These are phyloP conservation scores for Aureobasidium subglaciale DNA, from an alignment of 2,329 filamentous ascomycete genomes.

Conservation along the genomic window DNA sequence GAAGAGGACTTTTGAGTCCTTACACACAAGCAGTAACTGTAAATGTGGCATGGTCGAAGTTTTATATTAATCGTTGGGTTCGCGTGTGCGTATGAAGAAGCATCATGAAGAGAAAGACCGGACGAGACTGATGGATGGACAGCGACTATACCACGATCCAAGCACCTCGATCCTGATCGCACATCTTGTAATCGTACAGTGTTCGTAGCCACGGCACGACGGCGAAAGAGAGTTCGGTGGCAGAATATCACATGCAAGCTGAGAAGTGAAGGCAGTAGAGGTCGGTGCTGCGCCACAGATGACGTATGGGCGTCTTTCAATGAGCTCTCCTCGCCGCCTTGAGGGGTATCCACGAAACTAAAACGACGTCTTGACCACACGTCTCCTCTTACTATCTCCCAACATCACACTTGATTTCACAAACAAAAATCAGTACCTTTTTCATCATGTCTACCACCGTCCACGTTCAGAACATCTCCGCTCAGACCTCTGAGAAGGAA, in stretches of 20 bases:
- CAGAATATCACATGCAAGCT: background rate
- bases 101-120: too few species aligned
- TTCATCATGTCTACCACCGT: slow-evolving; percentile 57
- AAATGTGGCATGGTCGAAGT: too few species aligned
- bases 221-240: background rate
- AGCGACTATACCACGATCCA: too few species aligned
- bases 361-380: background rate
- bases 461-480: slow-evolving; percentile 81
- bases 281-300: background rate
- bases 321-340: background rate
- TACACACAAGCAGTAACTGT: too few species aligned
- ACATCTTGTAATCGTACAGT: too few species aligned
- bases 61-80: too few species aligned
- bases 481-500: slow-evolving; percentile 78
- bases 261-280: background rate
- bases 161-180: background rate
- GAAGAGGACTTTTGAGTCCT: too few species aligned
- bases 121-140: too few species aligned
- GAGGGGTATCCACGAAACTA: background rate
- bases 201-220: background rate
- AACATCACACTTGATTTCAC: background rate
- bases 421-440: background rate
- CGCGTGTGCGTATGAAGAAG: too few species aligned
- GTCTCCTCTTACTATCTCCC: background rate
- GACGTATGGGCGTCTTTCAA: background rate